Base-by-base conservation (phyloP, 2,329 filamentous ascomycete genomes). In the Aureobasidium sp. region DNA sequence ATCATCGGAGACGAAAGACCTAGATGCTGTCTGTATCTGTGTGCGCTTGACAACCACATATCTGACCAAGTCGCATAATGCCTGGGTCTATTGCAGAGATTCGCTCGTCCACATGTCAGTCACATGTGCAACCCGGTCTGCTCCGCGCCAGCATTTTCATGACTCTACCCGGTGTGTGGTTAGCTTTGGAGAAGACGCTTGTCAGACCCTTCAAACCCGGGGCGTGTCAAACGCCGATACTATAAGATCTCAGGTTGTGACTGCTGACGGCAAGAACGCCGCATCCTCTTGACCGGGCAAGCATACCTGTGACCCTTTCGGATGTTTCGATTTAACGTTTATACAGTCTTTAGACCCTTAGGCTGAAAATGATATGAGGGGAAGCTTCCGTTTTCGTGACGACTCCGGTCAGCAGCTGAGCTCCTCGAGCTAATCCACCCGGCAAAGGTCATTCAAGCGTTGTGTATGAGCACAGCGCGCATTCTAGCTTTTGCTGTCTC, bases 191-290 rank as follows among this genome's bases (percentile, higher is more conserved):
- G 39, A 58, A 58, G 29, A 58, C 36, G 55, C 55, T 58, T 58
- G 55, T 58, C 42, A 27, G 27, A 44, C 25, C 39, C 20, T 17
- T 17, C 20, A 47, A 45, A 57, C 14, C 55, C 42, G 55, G 41
- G 29, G 34, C 29, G 17, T n/a, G 42, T 27, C 55, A 20, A 45
- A 57, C 39, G 20, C 25, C 53, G 52, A 56, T 25, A 34, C 31
- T 34, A 42, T 57, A 41, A 27, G 25, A 57, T 14, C 29, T 45
- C 31, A 2, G 34, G 42, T 14, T 8, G 41, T 25, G 27, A 20
- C 22, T 57, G n/a, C 37, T 57, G 44, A 6, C 34, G 56, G 56
- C 56, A 59, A 59, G 56, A 59, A 48, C 15, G 25, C 56, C 56
- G 56, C 31, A 5, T 55, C 53, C 45, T 36, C 57, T 59, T 41